A percentile compares a stretch with the other conserved stretches of the same genome.
phyloP scores from a whole-genome alignment of 2,329 filamentous ascomycete genomes.

The Fulvia fulva region DNA sequence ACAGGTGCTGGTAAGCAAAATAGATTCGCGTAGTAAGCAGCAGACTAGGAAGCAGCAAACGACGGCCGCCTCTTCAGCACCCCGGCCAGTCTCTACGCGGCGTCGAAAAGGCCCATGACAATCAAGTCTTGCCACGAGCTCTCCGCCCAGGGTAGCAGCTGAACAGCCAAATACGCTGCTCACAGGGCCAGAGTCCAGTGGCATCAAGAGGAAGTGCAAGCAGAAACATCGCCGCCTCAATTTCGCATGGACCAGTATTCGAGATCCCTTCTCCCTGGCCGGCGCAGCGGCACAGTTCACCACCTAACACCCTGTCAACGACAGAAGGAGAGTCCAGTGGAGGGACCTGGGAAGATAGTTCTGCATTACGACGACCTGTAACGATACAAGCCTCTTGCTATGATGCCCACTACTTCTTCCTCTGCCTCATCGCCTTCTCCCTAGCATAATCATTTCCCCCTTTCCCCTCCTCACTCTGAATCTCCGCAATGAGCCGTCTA shows the following conservation, averaged over 20 bases:
- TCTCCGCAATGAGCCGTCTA: slow-evolving; percentile 84
- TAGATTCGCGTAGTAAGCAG: too few species aligned
- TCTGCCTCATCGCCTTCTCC: slow-evolving; percentile 19
- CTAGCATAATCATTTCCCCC: slow-evolving; percentile 19
- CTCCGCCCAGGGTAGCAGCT: too few species aligned
- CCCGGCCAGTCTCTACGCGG: too few species aligned
- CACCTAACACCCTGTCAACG: background rate
- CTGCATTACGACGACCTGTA: too few species aligned
- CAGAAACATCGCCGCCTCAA: background rate
- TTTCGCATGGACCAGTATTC: background rate
- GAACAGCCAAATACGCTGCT: too few species aligned
- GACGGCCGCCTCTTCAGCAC: too few species aligned
- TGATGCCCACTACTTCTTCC: slow-evolving; percentile 6
- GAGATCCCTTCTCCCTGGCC: background rate
- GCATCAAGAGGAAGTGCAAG: background rate
- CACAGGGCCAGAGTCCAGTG: background rate
- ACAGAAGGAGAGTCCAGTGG: background rate
- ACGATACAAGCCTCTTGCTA: background rate
- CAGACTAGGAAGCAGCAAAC: too few species aligned
- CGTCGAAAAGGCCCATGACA: too few species aligned
- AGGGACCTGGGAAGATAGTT: background rate
- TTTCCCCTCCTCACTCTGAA: slow-evolving; percentile 53
- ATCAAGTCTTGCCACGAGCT: too few species aligned
- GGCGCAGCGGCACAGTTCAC: background rate
- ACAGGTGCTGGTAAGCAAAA: too few species aligned